Evolutionary conservation across 148 eudicot species (phyloP).

Genomic region (Amaranthus hypochondriacus): DNA sequence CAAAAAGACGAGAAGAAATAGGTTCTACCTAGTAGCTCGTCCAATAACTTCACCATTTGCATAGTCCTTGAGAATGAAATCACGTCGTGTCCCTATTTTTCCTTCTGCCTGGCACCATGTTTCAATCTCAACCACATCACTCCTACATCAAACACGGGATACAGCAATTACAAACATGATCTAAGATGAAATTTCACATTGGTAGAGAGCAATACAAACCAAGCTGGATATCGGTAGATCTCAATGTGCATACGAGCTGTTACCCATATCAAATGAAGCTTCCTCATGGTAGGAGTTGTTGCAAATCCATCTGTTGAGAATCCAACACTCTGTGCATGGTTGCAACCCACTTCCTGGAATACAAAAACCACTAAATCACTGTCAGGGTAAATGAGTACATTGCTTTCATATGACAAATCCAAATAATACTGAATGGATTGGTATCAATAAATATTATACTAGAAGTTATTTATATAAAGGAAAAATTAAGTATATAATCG

Average conservation of each 20-base stretch:
- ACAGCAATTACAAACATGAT: conserved; percentile 12
- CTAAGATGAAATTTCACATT: background rate
- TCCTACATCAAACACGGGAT: conserved; percentile 40
- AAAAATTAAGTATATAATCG: background rate
- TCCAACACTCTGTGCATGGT: conserved; percentile 93
- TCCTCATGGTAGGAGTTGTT: conserved; percentile 89
- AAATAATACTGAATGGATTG: background rate
- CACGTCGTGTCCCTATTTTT: conserved; percentile 88
- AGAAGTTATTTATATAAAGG: background rate
- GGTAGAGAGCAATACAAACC: conserved; percentile 34
- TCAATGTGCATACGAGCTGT: conserved; percentile 99
- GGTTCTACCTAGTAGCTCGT: conserved; percentile 75
- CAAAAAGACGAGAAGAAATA: background rate
- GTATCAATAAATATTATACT: background rate
- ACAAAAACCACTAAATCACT: conserved; percentile 13
- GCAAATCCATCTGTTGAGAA: conserved; percentile 98
- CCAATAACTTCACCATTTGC: conserved; percentile 85
- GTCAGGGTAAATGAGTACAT: background rate
- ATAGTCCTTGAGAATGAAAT: conserved; percentile 78
- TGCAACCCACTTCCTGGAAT: conserved; percentile 91
- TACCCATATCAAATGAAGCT: conserved; percentile 92
- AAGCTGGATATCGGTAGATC: conserved; percentile 83
- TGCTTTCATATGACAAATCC: background rate
- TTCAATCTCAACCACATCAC: conserved; percentile 93
- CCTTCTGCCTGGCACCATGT: conserved; percentile 99